A percentile compares a stretch with the other conserved stretches of the same genome.
Evolutionary conservation across 2,329 filamentous ascomycete genomes (phyloP).

Genomic region (Phialemoniopsis sp.): DNA sequence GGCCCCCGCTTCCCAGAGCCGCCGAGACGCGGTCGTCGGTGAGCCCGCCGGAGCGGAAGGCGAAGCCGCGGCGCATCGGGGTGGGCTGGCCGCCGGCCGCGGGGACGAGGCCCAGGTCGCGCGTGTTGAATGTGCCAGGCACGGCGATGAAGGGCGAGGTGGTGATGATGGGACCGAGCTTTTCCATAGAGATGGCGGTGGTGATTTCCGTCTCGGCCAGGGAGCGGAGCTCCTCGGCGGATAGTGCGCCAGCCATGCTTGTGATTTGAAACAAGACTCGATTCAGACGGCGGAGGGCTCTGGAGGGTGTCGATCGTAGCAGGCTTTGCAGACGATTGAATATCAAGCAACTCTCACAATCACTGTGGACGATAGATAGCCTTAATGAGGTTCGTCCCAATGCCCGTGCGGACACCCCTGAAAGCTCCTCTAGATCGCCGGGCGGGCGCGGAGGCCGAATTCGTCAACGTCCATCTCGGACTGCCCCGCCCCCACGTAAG

Average conservation of each 20-base stretch:
- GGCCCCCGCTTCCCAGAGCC: conserved; percentile 13
- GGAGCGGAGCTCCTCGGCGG: conserved; percentile 21
- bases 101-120: conserved; percentile 43
- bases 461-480: too few relatives aligned
- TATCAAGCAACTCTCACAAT: too few relatives aligned
- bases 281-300: too few relatives aligned
- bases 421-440: too few relatives aligned
- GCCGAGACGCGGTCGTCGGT: conserved; percentile 31
- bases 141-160: conserved; percentile 41
- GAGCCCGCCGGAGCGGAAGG: conserved; percentile 44
- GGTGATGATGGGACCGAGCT: conserved; percentile 28
- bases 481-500: too few relatives aligned
- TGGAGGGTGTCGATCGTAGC: too few relatives aligned
- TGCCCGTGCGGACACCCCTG: too few relatives aligned
- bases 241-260: conserved; percentile 1
- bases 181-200: conserved; percentile 28
- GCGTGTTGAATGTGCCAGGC: conserved; percentile 45
- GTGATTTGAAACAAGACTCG: too few relatives aligned
- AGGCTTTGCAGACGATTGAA: too few relatives aligned
- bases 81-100: neutral
- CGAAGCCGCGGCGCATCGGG: conserved; percentile 31
- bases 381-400: too few relatives aligned
- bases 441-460: too few relatives aligned
- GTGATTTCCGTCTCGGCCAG: conserved; percentile 37
- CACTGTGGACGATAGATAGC: too few relatives aligned